phyloP scores from a whole-genome alignment of 2,329 filamentous ascomycete species.

The Calonectria multiphialidica region DNA sequence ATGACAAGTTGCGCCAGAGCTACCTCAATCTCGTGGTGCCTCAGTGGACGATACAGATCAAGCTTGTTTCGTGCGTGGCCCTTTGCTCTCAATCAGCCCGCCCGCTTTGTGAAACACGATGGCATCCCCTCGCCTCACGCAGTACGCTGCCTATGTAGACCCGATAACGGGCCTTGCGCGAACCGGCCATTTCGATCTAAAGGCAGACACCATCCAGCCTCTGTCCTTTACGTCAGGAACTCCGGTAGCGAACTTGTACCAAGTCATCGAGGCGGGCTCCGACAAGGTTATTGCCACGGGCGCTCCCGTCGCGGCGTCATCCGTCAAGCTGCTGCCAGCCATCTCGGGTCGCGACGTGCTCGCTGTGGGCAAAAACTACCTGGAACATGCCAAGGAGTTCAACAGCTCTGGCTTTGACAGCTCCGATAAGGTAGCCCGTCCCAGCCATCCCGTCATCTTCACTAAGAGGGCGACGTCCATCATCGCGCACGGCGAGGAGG shows the following conservation, averaged over 20 bases:
- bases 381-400: conserved; percentile 69
- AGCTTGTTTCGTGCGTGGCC: background rate
- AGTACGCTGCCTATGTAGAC: conserved; percentile 30
- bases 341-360: conserved; percentile 64
- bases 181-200: conserved; percentile 27
- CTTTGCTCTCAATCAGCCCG: background rate
- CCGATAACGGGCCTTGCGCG: conserved; percentile 21
- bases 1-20: background rate
- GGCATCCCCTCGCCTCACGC: background rate
- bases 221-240: conserved; percentile 61
- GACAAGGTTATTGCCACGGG: conserved; percentile 49
- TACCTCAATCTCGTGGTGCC: too few species aligned
- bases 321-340: conserved; percentile 58
- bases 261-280: conserved; percentile 62
- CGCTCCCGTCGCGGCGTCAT: conserved; percentile 39
- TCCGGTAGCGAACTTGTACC: conserved; percentile 59
- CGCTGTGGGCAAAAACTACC: conserved; percentile 69
- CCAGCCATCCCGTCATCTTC: conserved; percentile 67
- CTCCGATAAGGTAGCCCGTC: conserved; percentile 64
- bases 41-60: background rate
- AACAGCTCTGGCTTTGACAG: conserved; percentile 66
- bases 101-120: background rate
- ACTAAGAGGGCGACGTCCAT: conserved; percentile 67
- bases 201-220: conserved; percentile 49
- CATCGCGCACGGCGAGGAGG: conserved; percentile 59